Evolutionary conservation across 1,284 basidiomycete species (phyloP), one percentile per base, ranked within the genome.

Genomic region (Coriolopsis trogii): DNA sequence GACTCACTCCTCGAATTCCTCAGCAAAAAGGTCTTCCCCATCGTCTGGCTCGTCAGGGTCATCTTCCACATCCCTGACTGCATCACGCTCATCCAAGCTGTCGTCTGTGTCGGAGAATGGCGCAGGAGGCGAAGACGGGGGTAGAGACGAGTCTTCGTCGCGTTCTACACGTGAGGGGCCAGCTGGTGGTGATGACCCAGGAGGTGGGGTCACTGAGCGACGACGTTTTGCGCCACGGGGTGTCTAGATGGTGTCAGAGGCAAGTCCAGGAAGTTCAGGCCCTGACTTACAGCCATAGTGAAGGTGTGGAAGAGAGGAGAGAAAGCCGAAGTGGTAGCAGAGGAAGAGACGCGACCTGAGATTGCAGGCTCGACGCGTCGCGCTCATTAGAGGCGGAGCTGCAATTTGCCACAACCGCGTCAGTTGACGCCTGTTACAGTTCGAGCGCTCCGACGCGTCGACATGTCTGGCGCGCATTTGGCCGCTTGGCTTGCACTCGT

Each of bases 1-100:
- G 31, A 78, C 87, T 66, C 63, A 95, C 93, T 84, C 85, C 59
- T 82, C 77, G 58, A 93, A 73, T 65, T 79, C 80, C 13, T 96
- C 88, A 38, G 82, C 92, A 72, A 96, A 98, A 23, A 99, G 82
- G 73, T 99, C 95, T 70, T 97, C 95, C 29, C 93, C 94, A 21
- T 95, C 92, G 18, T 84, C 93, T 6, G 89, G 84, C 7, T 88
- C 92, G 5, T 83, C 83, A n/a, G 81, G 77, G 9, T 79, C 80
- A 55, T 85, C 87, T 31, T 87, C 84, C 18, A 86, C 74, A 61
- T 89, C 87, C 50, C 65, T 75, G n/a, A 91, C 77, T 0, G 80
- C 85, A 51, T 94, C 88, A 20, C 86, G 80, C 54, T 92, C 90
- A 53, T 88, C 85, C 23, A 87, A 29, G 47, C 87, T 87, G 36